Evolutionary conservation across 2,329 filamentous ascomycete genomes (phyloP).

Genomic region (Epichloe baconii): DNA sequence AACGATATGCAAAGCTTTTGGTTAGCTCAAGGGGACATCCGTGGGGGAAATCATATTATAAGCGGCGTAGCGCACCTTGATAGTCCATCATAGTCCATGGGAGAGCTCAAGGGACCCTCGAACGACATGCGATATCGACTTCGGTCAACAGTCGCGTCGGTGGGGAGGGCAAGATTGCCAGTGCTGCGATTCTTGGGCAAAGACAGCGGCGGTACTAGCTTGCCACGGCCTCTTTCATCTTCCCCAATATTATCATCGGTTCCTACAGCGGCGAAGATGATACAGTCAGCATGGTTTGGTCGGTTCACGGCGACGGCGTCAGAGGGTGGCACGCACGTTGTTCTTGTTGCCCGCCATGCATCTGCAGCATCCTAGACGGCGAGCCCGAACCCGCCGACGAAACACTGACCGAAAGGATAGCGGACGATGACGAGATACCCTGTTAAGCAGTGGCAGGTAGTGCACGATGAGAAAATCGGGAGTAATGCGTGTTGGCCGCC

Average conservation of each 20-base stretch:
- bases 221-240: slow-evolving; percentile 29
- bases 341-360: slow-evolving; percentile 28
- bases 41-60: slow-evolving; percentile 13
- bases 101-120: slow-evolving; percentile 49
- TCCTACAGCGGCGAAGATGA: slow-evolving; percentile 15
- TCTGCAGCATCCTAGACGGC: slow-evolving; percentile 29
- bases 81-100: slow-evolving; percentile 54
- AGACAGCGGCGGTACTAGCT: slow-evolving; percentile 33
- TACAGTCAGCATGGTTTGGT: slow-evolving; percentile 6
- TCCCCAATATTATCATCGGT: slow-evolving; percentile 20
- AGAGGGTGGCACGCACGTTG: slow-evolving; percentile 20
- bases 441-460: neutral
- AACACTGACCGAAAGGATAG: slow-evolving; percentile 6
- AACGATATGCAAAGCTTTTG: neutral
- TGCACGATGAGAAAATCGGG: neutral
- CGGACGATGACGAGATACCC: slow-evolving; percentile 9
- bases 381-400: slow-evolving; percentile 8
- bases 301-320: neutral
- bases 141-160: slow-evolving; percentile 38
- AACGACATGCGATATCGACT: slow-evolving; percentile 61
- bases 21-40: neutral
- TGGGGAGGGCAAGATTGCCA: slow-evolving; percentile 41
- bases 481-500: neutral
- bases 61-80: slow-evolving; percentile 45
- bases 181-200: slow-evolving; percentile 54